Evolutionary conservation across 208 protist species (phyloP).

Genomic region (Herpetomonas tarakana): DNA sequence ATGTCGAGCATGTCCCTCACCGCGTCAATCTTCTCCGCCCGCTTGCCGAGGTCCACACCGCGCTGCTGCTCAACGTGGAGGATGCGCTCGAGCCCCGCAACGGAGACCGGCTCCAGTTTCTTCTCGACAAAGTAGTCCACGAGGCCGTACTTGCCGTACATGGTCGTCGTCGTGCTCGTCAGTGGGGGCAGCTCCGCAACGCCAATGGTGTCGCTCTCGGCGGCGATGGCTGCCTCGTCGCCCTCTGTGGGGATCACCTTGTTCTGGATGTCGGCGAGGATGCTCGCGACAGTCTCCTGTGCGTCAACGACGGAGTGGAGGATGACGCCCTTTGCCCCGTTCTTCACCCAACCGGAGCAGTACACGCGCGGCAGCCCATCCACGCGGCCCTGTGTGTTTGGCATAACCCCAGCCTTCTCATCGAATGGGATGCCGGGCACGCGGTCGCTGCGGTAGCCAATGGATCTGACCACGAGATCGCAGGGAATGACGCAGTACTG

Average conservation of each 20-base stretch:
- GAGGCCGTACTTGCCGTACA: slow-evolving; percentile 83
- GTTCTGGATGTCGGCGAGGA: slow-evolving; percentile 60
- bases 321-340: slow-evolving; percentile 90
- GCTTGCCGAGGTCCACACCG: slow-evolving; percentile 83
- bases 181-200: neutral
- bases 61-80: slow-evolving; percentile 76
- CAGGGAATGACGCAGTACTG: slow-evolving; percentile 68
- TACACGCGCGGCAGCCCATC: slow-evolving; percentile 76
- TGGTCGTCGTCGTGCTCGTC: slow-evolving; percentile 27
- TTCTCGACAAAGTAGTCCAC: slow-evolving; percentile 81
- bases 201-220: neutral
- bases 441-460: slow-evolving; percentile 64
- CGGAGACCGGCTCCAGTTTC: slow-evolving; percentile 73
- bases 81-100: slow-evolving; percentile 81
- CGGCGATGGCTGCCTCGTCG: slow-evolving; percentile 13
- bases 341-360: slow-evolving; percentile 91
- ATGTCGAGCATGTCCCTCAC: slow-evolving; percentile 84
- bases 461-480: slow-evolving; percentile 83
- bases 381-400: slow-evolving; percentile 65
- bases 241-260: slow-evolving; percentile 36
- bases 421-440: slow-evolving; percentile 82
- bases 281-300: slow-evolving; percentile 57
- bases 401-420: slow-evolving; percentile 54
- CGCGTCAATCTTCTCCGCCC: slow-evolving; percentile 69
- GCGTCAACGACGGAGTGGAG: slow-evolving; percentile 75